phyloP scores from a whole-genome alignment of 805 yeast species.

The Kluyveromyces siamensis region DNA sequence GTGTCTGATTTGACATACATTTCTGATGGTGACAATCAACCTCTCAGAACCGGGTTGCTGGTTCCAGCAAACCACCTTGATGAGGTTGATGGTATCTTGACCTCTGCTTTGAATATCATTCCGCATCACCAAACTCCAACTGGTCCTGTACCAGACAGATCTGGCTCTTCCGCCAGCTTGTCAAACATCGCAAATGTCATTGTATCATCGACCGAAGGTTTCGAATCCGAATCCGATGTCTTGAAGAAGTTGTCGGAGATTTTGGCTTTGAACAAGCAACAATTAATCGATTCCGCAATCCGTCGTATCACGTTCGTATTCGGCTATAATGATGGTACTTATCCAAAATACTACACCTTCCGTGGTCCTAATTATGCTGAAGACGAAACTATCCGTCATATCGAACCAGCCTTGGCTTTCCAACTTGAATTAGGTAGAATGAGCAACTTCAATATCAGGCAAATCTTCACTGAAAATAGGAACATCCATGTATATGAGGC shows the following conservation, averaged over 20 bases:
- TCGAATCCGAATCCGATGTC: slow-evolving; percentile 59
- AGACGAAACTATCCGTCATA: slow-evolving; percentile 91
- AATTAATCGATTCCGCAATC: slow-evolving; percentile 58
- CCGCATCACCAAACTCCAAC: slow-evolving; percentile 39
- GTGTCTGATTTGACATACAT: slow-evolving; percentile 86
- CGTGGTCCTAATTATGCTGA: slow-evolving; percentile 79
- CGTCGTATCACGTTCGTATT: slow-evolving; percentile 92
- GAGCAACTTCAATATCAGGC: slow-evolving; percentile 90
- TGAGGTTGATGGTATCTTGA: slow-evolving; percentile 76
- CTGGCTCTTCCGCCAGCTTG: slow-evolving; percentile 33
- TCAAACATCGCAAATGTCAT: slow-evolving; percentile 80
- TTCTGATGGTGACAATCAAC: slow-evolving; percentile 58
- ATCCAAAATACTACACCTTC: slow-evolving; percentile 94
- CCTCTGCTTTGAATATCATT: slow-evolving; percentile 64
- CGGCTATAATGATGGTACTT: slow-evolving; percentile 73
- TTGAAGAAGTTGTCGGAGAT: slow-evolving; percentile 54
- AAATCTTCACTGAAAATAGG: slow-evolving; percentile 92
- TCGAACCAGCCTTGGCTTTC: slow-evolving; percentile 97
- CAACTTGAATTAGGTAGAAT: slow-evolving; percentile 92
- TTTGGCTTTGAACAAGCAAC: slow-evolving; percentile 59
- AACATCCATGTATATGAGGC: slow-evolving; percentile 97
- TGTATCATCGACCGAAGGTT: slow-evolving; percentile 66
- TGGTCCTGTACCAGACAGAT: slow-evolving; percentile 44
- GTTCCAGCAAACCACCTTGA: slow-evolving; percentile 77
- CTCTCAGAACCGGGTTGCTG: slow-evolving; percentile 76